phyloP scores from a whole-genome alignment of 2,329 filamentous ascomycete genomes.

The Arthroderma sp. region DNA sequence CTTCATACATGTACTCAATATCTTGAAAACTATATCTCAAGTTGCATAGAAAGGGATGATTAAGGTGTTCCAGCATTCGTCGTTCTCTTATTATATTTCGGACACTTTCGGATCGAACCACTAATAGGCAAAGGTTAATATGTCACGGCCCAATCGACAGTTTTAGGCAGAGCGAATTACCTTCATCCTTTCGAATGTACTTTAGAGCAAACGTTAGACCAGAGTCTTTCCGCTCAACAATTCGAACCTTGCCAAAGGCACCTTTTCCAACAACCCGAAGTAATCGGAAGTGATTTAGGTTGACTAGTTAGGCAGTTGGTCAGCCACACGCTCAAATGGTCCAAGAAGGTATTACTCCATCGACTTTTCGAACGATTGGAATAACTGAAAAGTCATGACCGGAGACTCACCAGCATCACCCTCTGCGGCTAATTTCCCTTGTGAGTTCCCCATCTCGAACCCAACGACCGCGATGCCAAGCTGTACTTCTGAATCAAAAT shows the following conservation, averaged over 20 bases:
- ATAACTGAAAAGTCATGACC: not conserved
- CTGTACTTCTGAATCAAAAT: too few species aligned
- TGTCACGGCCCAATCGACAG: not conserved
- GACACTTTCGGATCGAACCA: constrained; percentile 93
- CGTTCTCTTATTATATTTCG: constrained; percentile 96
- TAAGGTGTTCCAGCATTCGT: constrained; percentile 94
- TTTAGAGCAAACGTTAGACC: constrained; percentile 89
- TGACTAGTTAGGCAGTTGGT: constrained; percentile 46
- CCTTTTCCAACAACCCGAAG: constrained; percentile 92
- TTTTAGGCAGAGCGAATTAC: constrained; percentile 30
- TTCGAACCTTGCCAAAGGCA: constrained; percentile 96
- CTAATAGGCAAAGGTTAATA: constrained; percentile 34
- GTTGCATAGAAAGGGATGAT: constrained; percentile 96
- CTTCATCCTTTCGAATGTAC: constrained; percentile 98
- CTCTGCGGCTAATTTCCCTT: constrained; percentile 84
- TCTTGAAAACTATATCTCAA: constrained; percentile 98
- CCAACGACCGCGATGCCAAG: constrained; percentile 1
- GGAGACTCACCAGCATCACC: constrained; percentile 70
- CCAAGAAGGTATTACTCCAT: too few species aligned
- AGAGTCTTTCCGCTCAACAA: constrained; percentile 95
- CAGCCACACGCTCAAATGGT: too few species aligned
- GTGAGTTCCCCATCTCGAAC: constrained; percentile 72
- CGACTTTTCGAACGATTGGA: not conserved
- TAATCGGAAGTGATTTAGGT: constrained; percentile 92
- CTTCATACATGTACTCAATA: constrained; percentile 85